A percentile compares a stretch with the other conserved stretches of the same genome.
These are phyloP conservation scores for Blastosporella zonata DNA, from an alignment of 1,284 basidiomycete genomes.

Conservation along the genomic window DNA sequence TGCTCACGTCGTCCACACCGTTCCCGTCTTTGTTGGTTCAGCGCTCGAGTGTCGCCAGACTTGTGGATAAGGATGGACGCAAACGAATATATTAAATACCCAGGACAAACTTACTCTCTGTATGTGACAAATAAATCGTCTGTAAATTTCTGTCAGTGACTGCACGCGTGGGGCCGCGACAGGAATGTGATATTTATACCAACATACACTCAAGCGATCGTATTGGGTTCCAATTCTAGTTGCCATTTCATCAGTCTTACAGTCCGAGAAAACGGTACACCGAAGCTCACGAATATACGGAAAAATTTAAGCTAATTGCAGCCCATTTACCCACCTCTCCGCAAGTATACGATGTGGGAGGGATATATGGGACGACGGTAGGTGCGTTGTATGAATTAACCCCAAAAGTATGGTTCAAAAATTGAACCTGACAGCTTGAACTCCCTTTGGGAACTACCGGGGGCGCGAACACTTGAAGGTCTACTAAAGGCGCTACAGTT, in stretches of 20 bases:
- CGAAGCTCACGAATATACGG: slow-evolving; percentile 33
- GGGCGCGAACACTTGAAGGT: slow-evolving; percentile 41
- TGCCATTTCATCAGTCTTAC: not conserved
- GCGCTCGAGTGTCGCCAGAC: slow-evolving; percentile 43
- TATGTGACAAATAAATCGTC: slow-evolving; percentile 36
- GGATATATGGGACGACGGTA: slow-evolving; percentile 34
- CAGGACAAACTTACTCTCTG: slow-evolving; percentile 29
- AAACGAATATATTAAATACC: not conserved
- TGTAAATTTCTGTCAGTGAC: slow-evolving; percentile 5
- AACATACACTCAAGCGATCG: slow-evolving; percentile 34
- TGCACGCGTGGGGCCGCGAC: not conserved
- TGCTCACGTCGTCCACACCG: slow-evolving; percentile 35
- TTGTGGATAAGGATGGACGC: slow-evolving; percentile 9
- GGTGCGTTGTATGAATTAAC: slow-evolving; percentile 30
- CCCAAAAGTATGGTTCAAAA: slow-evolving; percentile 35
- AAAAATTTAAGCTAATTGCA: slow-evolving; percentile 36
- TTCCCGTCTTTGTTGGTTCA: slow-evolving; percentile 38
- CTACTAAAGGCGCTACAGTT: slow-evolving; percentile 34
- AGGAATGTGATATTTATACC: not conserved
- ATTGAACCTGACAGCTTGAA: slow-evolving; percentile 31
- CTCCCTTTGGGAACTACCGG: slow-evolving; percentile 33
- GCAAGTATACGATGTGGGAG: slow-evolving; percentile 32
- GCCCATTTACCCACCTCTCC: slow-evolving; percentile 37
- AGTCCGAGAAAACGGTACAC: not conserved
- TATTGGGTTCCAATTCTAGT: slow-evolving; percentile 39